phyloP scores from a whole-genome alignment of 176 grass and related monocot species.

The Dendrocalamus sinicus region DNA sequence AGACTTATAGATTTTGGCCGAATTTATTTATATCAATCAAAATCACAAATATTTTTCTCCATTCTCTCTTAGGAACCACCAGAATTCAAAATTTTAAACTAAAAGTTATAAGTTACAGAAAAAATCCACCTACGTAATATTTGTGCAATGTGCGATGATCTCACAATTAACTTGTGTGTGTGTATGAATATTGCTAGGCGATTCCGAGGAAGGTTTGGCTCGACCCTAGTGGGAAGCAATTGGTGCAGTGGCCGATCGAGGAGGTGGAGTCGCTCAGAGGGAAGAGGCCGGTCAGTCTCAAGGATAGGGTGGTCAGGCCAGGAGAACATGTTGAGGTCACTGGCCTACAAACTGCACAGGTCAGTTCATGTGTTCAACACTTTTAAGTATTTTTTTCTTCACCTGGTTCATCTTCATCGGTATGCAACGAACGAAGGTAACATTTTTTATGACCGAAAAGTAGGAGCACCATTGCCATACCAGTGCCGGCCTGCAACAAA shows the following conservation, averaged over 20 bases:
- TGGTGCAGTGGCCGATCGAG: slow-evolving; percentile 86
- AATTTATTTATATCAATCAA: too few relatives aligned
- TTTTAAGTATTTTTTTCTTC: too few relatives aligned
- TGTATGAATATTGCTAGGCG: slow-evolving; percentile 22
- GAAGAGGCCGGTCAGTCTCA: slow-evolving; percentile 48
- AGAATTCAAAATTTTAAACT: too few relatives aligned
- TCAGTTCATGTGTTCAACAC: background rate
- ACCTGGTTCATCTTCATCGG: background rate
- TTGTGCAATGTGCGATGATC: background rate
- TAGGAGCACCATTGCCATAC: background rate
- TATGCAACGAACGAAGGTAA: background rate
- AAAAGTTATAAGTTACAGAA: too few relatives aligned
- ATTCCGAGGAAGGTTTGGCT: slow-evolving; percentile 82
- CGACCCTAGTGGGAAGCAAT: slow-evolving; percentile 59
- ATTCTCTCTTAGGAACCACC: too few relatives aligned
- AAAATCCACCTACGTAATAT: background rate
- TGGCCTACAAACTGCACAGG: slow-evolving; percentile 68
- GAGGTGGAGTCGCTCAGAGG: slow-evolving; percentile 65
- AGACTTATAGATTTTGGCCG: too few relatives aligned
- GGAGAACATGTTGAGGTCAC: slow-evolving; percentile 64
- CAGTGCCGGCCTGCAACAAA: background rate
- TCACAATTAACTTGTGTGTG: background rate
- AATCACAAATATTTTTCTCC: too few relatives aligned
- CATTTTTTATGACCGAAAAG: slow-evolving; percentile 20
- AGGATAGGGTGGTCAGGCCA: slow-evolving; percentile 43